Percentiles rank a stretch among this genome's conserved stretches.
Conservation (phyloP, 192 early-diverging fungal genomes). For the Ambispora gerdemannii region DNA sequence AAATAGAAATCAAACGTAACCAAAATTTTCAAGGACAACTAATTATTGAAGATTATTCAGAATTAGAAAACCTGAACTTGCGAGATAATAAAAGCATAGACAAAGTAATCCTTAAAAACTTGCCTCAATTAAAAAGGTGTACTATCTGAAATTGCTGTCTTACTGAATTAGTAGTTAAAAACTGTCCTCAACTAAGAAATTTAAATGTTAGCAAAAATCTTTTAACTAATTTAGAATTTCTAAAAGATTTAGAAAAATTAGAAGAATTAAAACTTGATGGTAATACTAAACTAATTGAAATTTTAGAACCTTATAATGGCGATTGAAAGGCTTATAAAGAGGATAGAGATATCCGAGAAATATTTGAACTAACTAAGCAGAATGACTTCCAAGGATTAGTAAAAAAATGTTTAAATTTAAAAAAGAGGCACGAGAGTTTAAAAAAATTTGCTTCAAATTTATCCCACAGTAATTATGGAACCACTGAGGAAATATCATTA, state of each 20-base stretch:
- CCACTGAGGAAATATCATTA: no score
- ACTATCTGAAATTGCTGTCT: not conserved
- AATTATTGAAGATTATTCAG: constrained; percentile 5
- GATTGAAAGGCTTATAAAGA: no score
- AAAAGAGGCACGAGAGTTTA: no score
- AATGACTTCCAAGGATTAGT: no score
- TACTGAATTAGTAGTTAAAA: not conserved
- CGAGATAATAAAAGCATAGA: not conserved
- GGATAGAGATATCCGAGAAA: no score
- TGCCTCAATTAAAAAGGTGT: not conserved
- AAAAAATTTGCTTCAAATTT: no score
- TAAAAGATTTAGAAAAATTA: constrained; percentile 8
- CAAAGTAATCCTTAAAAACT: not conserved
- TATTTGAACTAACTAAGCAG: no score
- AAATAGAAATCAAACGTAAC: not conserved
- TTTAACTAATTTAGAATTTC: not conserved
- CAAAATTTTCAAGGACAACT: constrained; percentile 13
- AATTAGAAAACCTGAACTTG: not conserved
- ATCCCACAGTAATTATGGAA: no score
- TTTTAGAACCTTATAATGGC: no score
- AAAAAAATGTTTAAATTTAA: no score
- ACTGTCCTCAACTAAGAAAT: constrained; percentile 9
- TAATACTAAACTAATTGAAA: constrained; percentile 10
- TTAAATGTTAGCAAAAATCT: not conserved
- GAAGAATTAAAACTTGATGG: constrained; percentile 12